Base-by-base conservation (phyloP, 345 rosid genomes). In the Sonneratia alba region DNA sequence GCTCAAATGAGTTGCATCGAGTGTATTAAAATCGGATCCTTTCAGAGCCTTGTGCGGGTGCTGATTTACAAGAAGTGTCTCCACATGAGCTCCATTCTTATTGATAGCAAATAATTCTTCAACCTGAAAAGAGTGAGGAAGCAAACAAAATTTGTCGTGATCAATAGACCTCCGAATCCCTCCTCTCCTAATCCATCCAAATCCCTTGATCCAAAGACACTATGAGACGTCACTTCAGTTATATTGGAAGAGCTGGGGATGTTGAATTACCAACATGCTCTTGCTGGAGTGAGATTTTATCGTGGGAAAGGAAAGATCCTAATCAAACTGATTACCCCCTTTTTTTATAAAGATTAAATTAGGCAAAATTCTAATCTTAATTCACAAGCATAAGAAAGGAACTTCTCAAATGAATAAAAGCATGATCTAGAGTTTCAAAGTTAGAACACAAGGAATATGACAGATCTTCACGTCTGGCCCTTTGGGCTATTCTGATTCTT, bases 1-100 rank as follows among this genome's bases (percentile, higher is more conserved):
- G 36, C 96, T 94, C 91, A 91, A 79, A 51, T 67, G 86, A 45
- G 97, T 90, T 49, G 91, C 78, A 78, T 90, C 96, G 80, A 94
- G 75, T 51, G 88, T 74, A 59, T 81, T 89, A 79, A 94, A 86
- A 72, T 66, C 69, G 9, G 93, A 87, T 8, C 85, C 87, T 76
- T 79, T 11, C 10, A 94, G 74, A 66, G 76, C 89, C 69, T 76
- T 76, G 74, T 72, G 70, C 34, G 91, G 81, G 80, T 89, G 96
- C 73, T 74, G 78, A 79, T 94, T 94, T 72, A 84, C 93, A 68
- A 86, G 66, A 10, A 90, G 90, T 22, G 85, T 75, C 80, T 94
- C 98, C 66, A 88, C 88, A 67, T 90, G 91, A 9, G 93, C 87
- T 71, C 93, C 86, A 8, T 88, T 90, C 63, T 86, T 86, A 70